Evolutionary conservation across 805 yeast species (phyloP).

Genomic region (Candida argentea): DNA sequence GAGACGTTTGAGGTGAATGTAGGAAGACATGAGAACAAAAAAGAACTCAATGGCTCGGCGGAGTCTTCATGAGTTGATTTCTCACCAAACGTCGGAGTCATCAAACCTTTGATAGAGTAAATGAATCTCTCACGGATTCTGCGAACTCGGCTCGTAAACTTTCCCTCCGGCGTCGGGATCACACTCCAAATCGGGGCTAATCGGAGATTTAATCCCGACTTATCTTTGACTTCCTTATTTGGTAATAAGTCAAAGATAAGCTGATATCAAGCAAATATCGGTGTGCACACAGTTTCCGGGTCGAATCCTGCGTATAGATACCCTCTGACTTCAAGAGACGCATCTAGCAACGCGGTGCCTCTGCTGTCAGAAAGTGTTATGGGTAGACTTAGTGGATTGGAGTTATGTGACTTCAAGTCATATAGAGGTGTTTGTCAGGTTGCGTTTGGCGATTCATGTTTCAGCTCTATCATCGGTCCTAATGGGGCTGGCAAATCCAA

Average conservation of each 20-base stretch:
- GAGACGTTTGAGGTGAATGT: slow-evolving; percentile 3
- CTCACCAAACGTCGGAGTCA: too few relatives aligned
- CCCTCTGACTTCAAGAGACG: too few relatives aligned
- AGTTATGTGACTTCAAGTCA: slow-evolving; percentile 82
- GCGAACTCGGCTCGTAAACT: too few relatives aligned
- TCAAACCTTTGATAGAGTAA: too few relatives aligned
- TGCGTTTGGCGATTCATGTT: slow-evolving; percentile 74
- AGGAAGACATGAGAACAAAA: slow-evolving; percentile 18
- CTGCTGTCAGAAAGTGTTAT: slow-evolving; percentile 24
- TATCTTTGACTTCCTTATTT: too few relatives aligned
- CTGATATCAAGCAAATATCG: background rate
- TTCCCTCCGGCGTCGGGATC: too few relatives aligned
- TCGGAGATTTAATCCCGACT: too few relatives aligned
- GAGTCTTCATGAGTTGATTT: slow-evolving; percentile 7
- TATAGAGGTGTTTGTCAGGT: slow-evolving; percentile 67
- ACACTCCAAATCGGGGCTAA: too few relatives aligned
- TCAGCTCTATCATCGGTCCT: slow-evolving; percentile 94
- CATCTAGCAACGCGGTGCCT: too few relatives aligned
- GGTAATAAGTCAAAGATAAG: too few relatives aligned
- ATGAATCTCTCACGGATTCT: too few relatives aligned
- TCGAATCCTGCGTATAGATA: background rate
- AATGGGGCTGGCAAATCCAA: slow-evolving; percentile 97
- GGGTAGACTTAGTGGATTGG: slow-evolving; percentile 79
- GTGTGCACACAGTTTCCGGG: background rate
- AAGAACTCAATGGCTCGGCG: slow-evolving; percentile 10